Conservation (phyloP, 306 rosid genomes). For the Casuarina glauca region DNA sequence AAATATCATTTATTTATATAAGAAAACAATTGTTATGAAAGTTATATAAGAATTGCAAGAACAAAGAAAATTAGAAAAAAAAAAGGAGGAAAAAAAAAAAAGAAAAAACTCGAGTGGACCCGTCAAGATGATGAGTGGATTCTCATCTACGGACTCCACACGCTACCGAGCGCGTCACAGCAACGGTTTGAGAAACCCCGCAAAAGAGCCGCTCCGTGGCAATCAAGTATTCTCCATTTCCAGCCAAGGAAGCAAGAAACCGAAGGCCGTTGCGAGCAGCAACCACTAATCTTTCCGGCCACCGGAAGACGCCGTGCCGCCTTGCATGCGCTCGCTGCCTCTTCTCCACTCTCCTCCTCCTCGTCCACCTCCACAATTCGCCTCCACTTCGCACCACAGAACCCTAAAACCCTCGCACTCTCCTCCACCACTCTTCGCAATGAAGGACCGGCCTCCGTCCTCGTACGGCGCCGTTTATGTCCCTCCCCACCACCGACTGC, state of each 20-base stretch:
- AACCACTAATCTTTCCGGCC: neutral
- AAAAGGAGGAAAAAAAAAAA: neutral
- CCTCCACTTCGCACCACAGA: conserved; percentile 18
- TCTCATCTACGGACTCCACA: neutral
- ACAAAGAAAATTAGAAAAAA: too few relatives aligned
- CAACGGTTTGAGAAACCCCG: neutral
- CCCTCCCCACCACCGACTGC: conserved; percentile 88
- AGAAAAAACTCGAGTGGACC: neutral
- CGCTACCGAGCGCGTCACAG: neutral
- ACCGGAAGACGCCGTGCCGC: conserved; percentile 28
- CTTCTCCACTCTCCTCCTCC: conserved; percentile 9
- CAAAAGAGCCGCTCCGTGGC: neutral
- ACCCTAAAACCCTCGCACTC: conserved; percentile 45
- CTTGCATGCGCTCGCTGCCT: conserved; percentile 43
- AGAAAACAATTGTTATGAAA: too few relatives aligned
- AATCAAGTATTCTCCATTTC: neutral
- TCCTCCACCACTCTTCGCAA: conserved; percentile 31
- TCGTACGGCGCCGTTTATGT: conserved; percentile 69
- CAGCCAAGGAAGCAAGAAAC: neutral
- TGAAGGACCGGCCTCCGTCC: conserved; percentile 88
- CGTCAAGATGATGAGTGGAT: neutral
- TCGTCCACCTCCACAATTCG: conserved; percentile 12
- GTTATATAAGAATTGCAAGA: too few relatives aligned
- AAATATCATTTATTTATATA: too few relatives aligned
- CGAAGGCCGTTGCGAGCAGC: neutral